Base-by-base conservation (phyloP, 805 yeast genomes). In the Candida xyloterini region DNA sequence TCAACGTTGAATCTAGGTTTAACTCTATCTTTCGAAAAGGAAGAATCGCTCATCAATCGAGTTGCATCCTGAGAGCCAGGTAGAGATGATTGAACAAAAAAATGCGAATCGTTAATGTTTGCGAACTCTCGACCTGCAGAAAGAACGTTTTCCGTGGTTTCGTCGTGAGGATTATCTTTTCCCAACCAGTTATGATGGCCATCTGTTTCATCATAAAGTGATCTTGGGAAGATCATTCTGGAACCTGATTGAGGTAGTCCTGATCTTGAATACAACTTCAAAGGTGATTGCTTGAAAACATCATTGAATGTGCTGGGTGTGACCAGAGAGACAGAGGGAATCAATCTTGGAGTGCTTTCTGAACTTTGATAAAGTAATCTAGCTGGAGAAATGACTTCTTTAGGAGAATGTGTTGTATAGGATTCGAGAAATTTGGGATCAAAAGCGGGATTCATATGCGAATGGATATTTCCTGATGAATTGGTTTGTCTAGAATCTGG, bases 41-140 rank as follows among this genome's bases (percentile, higher is more conserved):
- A 36, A 2, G 38, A 30, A 11, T 46, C 53, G 13, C 41, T 43
- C 23, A 44, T 20, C 4, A 42, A 22, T 30, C 46, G 30, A 10
- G 47, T 38, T 1, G 46, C 46, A 27, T 50, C 53, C 18, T 40
- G 46, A 3, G 53, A 50, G 4, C 47, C 51, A 14, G 50, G 49
- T 13, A 50, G 25, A 2, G 53, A 50, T 9, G 51, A 44, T 27
- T 34, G 47, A 13, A 46, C 39, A 16, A 33, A 43, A 28, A 50
- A 46, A 14, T 46, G 44, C 4, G 51, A 50, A 9, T 46, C 48
- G 33, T 38, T 46, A 14, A 41, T 34, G 27, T 43, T 35, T 6
- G 42, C 42, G 26, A 44, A 46, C 2, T 48, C 51, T 21, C 43
- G 47, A 3, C 44, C 38, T 7, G 40, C 42, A 7, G 49, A 38